Percentiles rank a stretch among this genome's conserved stretches.
These are phyloP conservation scores for Glomus cerebriforme DNA, from an alignment of 192 early-diverging fungal genomes.

Conservation along the genomic window DNA sequence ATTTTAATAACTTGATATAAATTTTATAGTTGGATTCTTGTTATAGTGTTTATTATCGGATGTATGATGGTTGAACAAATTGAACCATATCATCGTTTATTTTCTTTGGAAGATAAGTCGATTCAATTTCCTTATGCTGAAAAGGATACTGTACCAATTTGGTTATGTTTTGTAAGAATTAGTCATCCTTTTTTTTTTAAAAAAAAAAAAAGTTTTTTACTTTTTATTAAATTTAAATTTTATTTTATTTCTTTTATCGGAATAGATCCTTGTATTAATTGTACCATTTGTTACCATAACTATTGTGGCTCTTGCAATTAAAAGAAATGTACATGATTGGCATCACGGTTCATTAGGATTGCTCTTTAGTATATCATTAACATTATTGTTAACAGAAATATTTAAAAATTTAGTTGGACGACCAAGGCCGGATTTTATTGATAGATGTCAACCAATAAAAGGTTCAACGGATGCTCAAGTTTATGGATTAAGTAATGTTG, in stretches of 20 bases:
- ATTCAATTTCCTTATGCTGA: conserved; percentile 62
- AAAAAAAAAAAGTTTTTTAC: background rate
- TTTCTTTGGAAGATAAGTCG: conserved; percentile 69
- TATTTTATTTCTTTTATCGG: too few species aligned
- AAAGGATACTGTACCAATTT: conserved; percentile 47
- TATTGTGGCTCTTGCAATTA: conserved; percentile 29
- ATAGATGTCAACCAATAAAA: conserved; percentile 44
- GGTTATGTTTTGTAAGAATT: conserved; percentile 36
- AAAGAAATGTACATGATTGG: conserved; percentile 41
- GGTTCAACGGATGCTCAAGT: conserved; percentile 40
- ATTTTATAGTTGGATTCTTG: too few species aligned
- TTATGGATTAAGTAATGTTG: conserved; percentile 60
- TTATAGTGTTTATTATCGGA: too few species aligned
- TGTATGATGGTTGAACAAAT: too few species aligned
- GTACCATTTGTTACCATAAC: conserved; percentile 41
- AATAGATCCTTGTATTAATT: conserved; percentile 40
- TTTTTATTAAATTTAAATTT: background rate
- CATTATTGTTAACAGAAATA: conserved; percentile 51
- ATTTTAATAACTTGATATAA: too few species aligned
- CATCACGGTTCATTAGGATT: conserved; percentile 47
- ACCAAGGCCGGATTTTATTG: conserved; percentile 56
- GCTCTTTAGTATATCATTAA: conserved; percentile 43
- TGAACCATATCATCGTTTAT: conserved; percentile 71
- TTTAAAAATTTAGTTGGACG: conserved; percentile 55
- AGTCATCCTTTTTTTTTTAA: conserved; percentile 4